Base-by-base conservation (phyloP, 2,329 filamentous ascomycete species). In the Leptographium lundbergii region DNA sequence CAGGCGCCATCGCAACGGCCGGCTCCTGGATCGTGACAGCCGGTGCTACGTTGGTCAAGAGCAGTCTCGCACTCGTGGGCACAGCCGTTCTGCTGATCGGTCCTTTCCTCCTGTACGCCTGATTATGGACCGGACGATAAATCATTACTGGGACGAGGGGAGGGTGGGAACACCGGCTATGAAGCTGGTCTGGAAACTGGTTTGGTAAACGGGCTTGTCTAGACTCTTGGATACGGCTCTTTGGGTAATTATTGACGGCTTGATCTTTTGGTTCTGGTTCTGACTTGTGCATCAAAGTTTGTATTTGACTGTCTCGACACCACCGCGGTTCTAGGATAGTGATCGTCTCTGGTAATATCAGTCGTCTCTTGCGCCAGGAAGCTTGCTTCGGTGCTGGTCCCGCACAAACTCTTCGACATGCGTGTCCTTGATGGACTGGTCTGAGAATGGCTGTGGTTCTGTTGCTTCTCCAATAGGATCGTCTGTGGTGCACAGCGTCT, bases 1-100 rank as follows among this genome's bases (percentile, higher is more conserved):
- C 36, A 39, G 17, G 47, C 19, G 9, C 11, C 56, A 14, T 11
- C 59, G 29, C 25, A 32, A 42, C 42, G 32, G 36, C 55, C 19
- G 17, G 50, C 10, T 3, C 48, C 24, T 51, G 22, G 50, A 47
- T 63, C 27, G 62, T 63, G n/a, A 62, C 60, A n/a, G 62, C 60
- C 19, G 62, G 60, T 39, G 53, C 54, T 6, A 53, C 54, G 5
- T 54, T 62, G n/a, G 48, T 62, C 27, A 65, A 63, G 62, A 60
- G 60, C 50, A 57, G 60, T 53, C 47, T 63, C 55, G 56, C 58
- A 19, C 17, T 65, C 29, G 24, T 57, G 4, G 60, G 59, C n/a
- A 53, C 59, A 6, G 56, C 39, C 24, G 17, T 61, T 2, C 54
- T 65, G n/a, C 42, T 62, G 47, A 54, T 32, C 22, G 54, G 45